Base-by-base conservation (phyloP, 768 basidiomycete species). In the Mycena vulgaris region DNA sequence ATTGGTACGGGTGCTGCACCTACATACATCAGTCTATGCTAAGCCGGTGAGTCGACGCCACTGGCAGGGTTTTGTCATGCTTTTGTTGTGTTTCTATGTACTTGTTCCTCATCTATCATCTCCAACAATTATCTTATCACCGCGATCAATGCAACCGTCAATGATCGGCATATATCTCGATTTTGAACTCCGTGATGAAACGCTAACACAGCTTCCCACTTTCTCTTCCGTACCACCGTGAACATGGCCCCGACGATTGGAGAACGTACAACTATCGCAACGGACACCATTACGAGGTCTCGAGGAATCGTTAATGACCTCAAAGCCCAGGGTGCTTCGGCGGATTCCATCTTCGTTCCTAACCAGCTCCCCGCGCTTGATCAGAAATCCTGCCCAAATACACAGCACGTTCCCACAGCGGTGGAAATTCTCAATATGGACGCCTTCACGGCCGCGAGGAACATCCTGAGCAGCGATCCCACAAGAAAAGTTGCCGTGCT, bases 401-500 rank as follows among this genome's bases (percentile, higher is more conserved):
- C 53, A 19, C 67, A 71, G 6, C 65, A 66, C 49, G 65, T 68
- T 10, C 66, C 75, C 6, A 66, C 68, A 5, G 39, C 71, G 21
- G 74, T 84, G 21, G 60, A 49, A 25, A 68, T 85, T 16, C 59
- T 81, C 59, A 83, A 84, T 45, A 75, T 75, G 8, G 85, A 85
- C 66, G 72, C 85, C 3, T 85, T 84, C 73, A 77, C 79, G 0
- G 74, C 75, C 16, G 83, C 85, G 7, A 71, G 85, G 7, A 40
- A 75, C 13, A 66, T 83, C 39, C 71, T 85, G 21, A 58, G 72
- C n/a, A 70, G 75, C 51, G 58, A 76, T n/a, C 71, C 73, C 13
- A 72, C 75, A 9, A 76, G 79, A 14, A 82, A 79, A 51, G 77
- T 74, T 3, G 77, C 81, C 17, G 83, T 85, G 6, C 77, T 84